Percentiles rank a stretch among this genome's conserved stretches.
phyloP scores from a whole-genome alignment of 805 yeast species.

The Cyberlindnera maritima region DNA sequence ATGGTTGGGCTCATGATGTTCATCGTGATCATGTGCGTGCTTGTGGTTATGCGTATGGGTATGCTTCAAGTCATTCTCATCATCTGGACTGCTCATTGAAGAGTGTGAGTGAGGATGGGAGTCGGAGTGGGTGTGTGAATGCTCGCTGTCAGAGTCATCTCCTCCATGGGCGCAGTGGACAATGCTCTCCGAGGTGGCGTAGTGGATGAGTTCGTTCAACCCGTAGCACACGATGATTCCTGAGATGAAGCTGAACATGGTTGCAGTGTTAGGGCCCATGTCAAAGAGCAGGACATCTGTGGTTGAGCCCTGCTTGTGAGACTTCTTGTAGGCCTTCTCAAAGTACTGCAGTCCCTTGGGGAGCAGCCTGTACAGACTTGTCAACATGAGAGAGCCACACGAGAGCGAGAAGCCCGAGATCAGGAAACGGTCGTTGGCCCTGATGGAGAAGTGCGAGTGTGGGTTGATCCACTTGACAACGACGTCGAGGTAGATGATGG shows the following conservation, averaged over 20 bases:
- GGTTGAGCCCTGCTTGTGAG: slow-evolving; percentile 10
- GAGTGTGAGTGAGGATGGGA: slow-evolving; percentile 14
- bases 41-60: slow-evolving; percentile 3
- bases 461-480: slow-evolving; percentile 46
- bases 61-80: slow-evolving; percentile 6
- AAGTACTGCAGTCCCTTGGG: slow-evolving; percentile 62
- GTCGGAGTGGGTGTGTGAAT: slow-evolving; percentile 17
- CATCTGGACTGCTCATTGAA: not conserved
- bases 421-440: slow-evolving; percentile 60
- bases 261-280: slow-evolving; percentile 33
- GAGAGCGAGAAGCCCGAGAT: slow-evolving; percentile 74
- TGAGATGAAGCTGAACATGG: slow-evolving; percentile 44
- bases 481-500: slow-evolving; percentile 59
- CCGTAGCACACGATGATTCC: slow-evolving; percentile 63
- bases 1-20: too few species aligned
- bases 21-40: not conserved
- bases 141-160: slow-evolving; percentile 25
- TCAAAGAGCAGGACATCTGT: not conserved
- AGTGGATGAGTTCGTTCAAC: slow-evolving; percentile 67
- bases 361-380: slow-evolving; percentile 72
- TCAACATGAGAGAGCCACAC: slow-evolving; percentile 78
- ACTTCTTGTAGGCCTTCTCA: slow-evolving; percentile 22
- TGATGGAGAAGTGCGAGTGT: slow-evolving; percentile 46
- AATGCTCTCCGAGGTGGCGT: slow-evolving; percentile 73
- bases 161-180: slow-evolving; percentile 80